Base-by-base conservation (phyloP, 2,329 filamentous ascomycete genomes). In the Colletotrichum higginsianum region DNA sequence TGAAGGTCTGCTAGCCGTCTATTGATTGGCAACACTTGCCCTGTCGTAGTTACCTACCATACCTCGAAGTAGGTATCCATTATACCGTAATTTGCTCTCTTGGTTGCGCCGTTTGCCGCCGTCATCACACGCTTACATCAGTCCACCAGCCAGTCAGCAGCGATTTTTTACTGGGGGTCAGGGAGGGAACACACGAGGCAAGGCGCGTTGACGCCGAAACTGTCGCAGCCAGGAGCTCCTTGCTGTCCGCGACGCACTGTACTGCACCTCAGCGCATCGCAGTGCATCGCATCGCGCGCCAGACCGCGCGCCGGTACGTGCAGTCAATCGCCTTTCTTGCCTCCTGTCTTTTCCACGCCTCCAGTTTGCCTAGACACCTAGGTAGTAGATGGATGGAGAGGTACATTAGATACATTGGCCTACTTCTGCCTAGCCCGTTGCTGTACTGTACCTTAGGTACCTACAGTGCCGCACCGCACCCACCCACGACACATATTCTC, bases 191-290 rank as follows among this genome's bases (percentile, higher is more conserved):
- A 30, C 50, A 30, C 61, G 12, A 47, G 50, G 52, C 30, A 69
- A 53, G 55, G 60, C 65, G 57, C 69, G 74, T 77, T 77, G 77
- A 78, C 74, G 77, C 76, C 75, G 75, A 76, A 76, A 74, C 74
- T 76, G 77, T 79, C 73, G 75, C 75, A 78, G 74, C 69, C 69
- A 60, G 73, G 70, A 72, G 55, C 75, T 74, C 76, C 77, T 75
- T 74, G 68, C 50, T 72, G 69, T 58, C 72, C 67, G 66, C 58
- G 61, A 60, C 52, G 69, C 63, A 67, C 56, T 55, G 38, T 64
- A 26, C 38, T 56, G 61, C 61, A 63, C n/a, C 49, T 44, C 57
- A 71, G 38, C 64, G 68, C 64, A 71, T 61, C 62, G 62, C 62
- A 56, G 56, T 63, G 67, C 67, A 61, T 63, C 23, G 38, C 47